Evolutionary conservation across 2,329 filamentous ascomycete species (phyloP), one percentile per base, ranked within the genome.

Genomic region (Fusarium sp.): DNA sequence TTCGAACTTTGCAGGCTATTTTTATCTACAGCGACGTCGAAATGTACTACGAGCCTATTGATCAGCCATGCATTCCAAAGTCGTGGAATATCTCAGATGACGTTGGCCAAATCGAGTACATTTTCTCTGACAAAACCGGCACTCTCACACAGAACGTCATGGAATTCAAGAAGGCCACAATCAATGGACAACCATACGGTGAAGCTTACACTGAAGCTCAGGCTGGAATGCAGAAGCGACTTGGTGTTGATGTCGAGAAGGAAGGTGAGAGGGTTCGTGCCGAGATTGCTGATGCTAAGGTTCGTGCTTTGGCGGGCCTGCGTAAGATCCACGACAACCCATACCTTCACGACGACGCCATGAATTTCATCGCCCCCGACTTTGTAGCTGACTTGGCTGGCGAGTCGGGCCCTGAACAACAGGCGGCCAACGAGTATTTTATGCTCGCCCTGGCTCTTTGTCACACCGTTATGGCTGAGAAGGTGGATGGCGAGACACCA

Each of bases 81-180:
- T 94, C 94, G 0, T 99, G 96, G 96, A 99, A 98, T 77, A 98
- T 99, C 51, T 98, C 95, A 1, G 96, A 99, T 76, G 97, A 99
- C 75, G 86, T 99, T 46, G 96, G 96, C 14, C 96, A 99, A 81
- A 97, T 99, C 67, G 96, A 98, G 80, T 99, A 98, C 83, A 97
- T 99, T 71, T 99, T 99, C 80, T 98, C 94, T 1, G 95, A 98
- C 84, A 98, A 98, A 84, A 98, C 95, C 1, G 95, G 95, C 26
- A 98, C 95, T 2, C 83, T 98, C 72, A 98, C 95, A 7, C 97
- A 96, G 81, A 98, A 98, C 76, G 91, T 94, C 84, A 98, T 99
- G 96, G 97, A 99, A 79, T 99, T 98, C 88, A 99, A 98, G 80
- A 99, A 99, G 80, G 94, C 92, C 57, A 97, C 94, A 1, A 91